These are phyloP conservation scores for Trametes sanguinea DNA, from an alignment of 768 basidiomycete genomes.

Conservation along the genomic window DNA sequence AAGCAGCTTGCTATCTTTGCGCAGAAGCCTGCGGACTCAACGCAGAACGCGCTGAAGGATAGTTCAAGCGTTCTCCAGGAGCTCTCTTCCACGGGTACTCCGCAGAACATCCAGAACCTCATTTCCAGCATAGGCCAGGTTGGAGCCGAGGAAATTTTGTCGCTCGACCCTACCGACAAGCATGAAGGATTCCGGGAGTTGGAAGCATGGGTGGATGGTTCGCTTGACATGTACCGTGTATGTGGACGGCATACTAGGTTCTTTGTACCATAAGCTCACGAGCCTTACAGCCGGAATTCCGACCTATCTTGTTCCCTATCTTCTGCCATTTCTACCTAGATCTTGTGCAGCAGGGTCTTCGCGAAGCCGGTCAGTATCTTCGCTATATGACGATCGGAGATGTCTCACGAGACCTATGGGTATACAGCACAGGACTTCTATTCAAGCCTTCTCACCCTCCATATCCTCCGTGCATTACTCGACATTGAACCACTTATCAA, in stretches of 20 bases:
- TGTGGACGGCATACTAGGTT: constrained; percentile 27
- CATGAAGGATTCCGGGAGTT: constrained; percentile 85
- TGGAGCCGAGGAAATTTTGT: constrained; percentile 80
- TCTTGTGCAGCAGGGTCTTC: constrained; percentile 86
- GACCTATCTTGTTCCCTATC: constrained; percentile 91
- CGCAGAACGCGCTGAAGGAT: constrained; percentile 74
- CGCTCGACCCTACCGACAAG: constrained; percentile 80
- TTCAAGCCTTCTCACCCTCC: constrained; percentile 64
- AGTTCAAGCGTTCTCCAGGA: constrained; percentile 66
- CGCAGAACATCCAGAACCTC: constrained; percentile 71
- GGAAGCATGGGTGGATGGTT: constrained; percentile 88
- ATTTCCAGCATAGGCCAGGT: constrained; percentile 77
- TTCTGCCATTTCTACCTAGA: constrained; percentile 98
- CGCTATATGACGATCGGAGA: background rate
- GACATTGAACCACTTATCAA: constrained; percentile 76
- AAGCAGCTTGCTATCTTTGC: constrained; percentile 66
- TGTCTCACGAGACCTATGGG: background rate
- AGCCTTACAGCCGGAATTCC: constrained; percentile 79
- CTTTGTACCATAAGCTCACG: constrained; percentile 1
- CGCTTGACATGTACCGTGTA: constrained; percentile 89
- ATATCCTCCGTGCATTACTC: constrained; percentile 65
- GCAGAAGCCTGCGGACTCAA: constrained; percentile 65
- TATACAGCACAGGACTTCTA: constrained; percentile 73
- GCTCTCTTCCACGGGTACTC: constrained; percentile 66
- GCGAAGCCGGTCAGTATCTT: constrained; percentile 66